A percentile compares a stretch with the other conserved stretches of the same genome.
phyloP scores from a whole-genome alignment of 1,139 yeast species.

The Magnusiomyces suaveolens region DNA sequence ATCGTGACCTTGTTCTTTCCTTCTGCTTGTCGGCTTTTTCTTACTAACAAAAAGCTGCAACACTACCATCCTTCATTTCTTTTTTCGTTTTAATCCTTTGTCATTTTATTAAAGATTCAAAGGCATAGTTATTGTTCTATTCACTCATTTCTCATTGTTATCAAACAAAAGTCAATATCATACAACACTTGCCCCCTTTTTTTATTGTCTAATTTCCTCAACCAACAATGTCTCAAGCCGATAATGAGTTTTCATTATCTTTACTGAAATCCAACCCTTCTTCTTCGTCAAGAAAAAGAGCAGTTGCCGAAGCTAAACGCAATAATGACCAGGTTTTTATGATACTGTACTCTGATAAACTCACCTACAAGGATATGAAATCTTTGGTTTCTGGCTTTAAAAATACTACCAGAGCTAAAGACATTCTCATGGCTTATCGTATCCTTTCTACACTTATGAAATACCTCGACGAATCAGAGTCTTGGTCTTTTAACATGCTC shows the following conservation, averaged over 20 bases:
- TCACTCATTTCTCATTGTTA: too few species aligned
- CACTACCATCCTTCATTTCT: too few species aligned
- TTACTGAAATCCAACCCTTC: conserved; percentile 4
- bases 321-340: conserved; percentile 26
- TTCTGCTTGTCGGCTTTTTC: too few species aligned
- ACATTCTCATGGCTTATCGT: conserved; percentile 25
- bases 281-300: conserved; percentile 1
- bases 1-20: too few species aligned
- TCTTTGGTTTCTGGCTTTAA: conserved; percentile 22
- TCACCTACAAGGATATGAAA: conserved; percentile 24
- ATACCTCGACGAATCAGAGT: conserved; percentile 26
- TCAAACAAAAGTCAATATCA: too few species aligned
- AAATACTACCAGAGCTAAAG: conserved; percentile 22
- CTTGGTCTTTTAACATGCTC: conserved; percentile 27
- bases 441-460: conserved; percentile 23
- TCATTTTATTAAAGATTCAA: too few species aligned
- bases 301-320: conserved; percentile 3
- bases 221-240: not conserved
- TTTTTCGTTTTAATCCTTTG: too few species aligned
- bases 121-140: too few species aligned
- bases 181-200: too few species aligned
- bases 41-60: too few species aligned
- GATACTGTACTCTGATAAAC: conserved; percentile 19
- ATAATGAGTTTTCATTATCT: conserved; percentile 1
- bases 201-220: too few species aligned